A percentile compares a stretch with the other conserved stretches of the same genome.
Evolutionary conservation across 352 stramenopile genomes (phyloP).

Genomic region (Globisporangium polare): DNA sequence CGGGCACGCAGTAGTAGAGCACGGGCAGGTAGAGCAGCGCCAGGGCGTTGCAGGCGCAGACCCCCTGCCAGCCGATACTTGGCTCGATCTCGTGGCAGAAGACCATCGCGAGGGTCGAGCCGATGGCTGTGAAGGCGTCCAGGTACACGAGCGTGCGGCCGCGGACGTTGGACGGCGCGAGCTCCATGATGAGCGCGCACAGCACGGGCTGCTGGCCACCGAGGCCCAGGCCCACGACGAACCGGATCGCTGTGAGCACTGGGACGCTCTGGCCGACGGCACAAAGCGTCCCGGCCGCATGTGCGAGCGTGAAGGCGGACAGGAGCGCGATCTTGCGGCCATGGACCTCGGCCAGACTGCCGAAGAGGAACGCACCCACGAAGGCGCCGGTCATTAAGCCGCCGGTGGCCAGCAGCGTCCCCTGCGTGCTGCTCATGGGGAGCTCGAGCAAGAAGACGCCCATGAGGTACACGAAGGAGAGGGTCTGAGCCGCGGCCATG

Average conservation of each 20-base stretch:
- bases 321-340: conserved; percentile 17
- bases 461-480: not conserved
- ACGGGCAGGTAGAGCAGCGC: not conserved
- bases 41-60: not conserved
- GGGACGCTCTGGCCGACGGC: not conserved
- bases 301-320: not conserved
- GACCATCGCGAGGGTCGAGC: conserved; percentile 6
- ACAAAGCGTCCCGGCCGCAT: not conserved
- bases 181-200: conserved; percentile 17
- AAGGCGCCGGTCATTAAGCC: conserved; percentile 18
- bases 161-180: conserved; percentile 16
- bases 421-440: not conserved
- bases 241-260: not conserved
- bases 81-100: not conserved
- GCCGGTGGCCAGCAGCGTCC: not conserved
- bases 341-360: conserved; percentile 13
- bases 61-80: not conserved
- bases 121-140: conserved; percentile 19
- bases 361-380: conserved; percentile 13
- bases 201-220: conserved; percentile 20
- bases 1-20: conserved; percentile 2
- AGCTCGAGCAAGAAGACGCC: not conserved
- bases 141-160: conserved; percentile 20
- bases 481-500: not conserved
- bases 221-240: not conserved